Conservation (phyloP, 2,329 filamentous ascomycete species). For the Trichoderma hamatum region DNA sequence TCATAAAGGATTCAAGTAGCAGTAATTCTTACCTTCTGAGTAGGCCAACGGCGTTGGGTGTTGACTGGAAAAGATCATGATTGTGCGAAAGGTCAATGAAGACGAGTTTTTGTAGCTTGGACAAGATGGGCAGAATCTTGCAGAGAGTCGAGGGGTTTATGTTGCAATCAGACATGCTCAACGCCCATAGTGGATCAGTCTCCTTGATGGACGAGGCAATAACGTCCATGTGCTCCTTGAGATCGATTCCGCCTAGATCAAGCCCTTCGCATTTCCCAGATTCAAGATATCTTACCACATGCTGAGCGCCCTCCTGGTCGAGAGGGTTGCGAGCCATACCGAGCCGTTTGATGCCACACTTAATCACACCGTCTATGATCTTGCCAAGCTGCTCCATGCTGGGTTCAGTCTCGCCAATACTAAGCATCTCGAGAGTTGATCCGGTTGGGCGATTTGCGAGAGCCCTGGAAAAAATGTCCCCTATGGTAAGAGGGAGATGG, state of each 20-base stretch:
- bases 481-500: conserved; percentile 41
- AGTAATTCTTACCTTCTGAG: conserved; percentile 66
- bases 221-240: conserved; percentile 57
- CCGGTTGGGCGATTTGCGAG: conserved; percentile 78
- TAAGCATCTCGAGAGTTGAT: conserved; percentile 76
- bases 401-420: conserved; percentile 78
- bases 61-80: conserved; percentile 71
- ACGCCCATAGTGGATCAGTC: conserved; percentile 68
- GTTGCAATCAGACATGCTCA: conserved; percentile 86
- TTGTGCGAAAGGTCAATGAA: conserved; percentile 96
- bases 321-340: conserved; percentile 83
- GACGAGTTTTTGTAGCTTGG: conserved; percentile 70
- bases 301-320: conserved; percentile 70
- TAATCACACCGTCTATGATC: conserved; percentile 80
- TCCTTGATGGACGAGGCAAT: conserved; percentile 57
- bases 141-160: conserved; percentile 73
- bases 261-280: conserved; percentile 82
- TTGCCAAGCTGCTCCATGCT: conserved; percentile 70
- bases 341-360: conserved; percentile 75
- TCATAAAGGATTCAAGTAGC: background rate
- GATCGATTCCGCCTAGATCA: conserved; percentile 84
- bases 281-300: conserved; percentile 76
- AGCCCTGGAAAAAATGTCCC: conserved; percentile 72
- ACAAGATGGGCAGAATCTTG: conserved; percentile 73
- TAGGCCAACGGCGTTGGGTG: conserved; percentile 73